Conservation (phyloP, 805 yeast species). For the Metschnikowia matae region DNA sequence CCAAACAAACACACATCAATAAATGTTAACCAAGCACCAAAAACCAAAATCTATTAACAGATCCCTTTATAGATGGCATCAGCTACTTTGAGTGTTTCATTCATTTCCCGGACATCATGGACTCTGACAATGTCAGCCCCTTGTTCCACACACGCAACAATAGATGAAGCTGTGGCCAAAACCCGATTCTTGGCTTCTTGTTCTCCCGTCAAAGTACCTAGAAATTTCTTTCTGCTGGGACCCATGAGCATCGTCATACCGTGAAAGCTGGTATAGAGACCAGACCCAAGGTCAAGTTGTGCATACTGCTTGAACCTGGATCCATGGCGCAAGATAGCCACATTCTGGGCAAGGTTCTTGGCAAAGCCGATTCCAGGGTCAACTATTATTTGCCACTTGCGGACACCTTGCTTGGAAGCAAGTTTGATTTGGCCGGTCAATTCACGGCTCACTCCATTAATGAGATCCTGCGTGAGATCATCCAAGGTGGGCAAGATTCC, state of each 20-base stretch:
- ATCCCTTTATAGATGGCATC: conserved; percentile 59
- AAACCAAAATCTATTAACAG: background rate
- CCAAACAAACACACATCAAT: too few relatives aligned
- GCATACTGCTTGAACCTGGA: conserved; percentile 47
- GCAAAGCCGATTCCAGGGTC: conserved; percentile 99
- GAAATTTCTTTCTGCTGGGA: conserved; percentile 82
- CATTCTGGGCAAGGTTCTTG: conserved; percentile 68
- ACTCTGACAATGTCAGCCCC: conserved; percentile 82
- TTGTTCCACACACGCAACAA: conserved; percentile 67
- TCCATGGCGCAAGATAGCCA: conserved; percentile 56
- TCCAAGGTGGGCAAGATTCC: conserved; percentile 13
- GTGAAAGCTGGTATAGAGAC: conserved; percentile 39
- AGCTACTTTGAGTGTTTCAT: conserved; percentile 48
- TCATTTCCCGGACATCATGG: conserved; percentile 68
- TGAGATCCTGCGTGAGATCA: conserved; percentile 32
- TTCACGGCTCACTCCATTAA: conserved; percentile 63
- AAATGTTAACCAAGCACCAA: too few relatives aligned
- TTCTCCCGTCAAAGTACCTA: conserved; percentile 68
- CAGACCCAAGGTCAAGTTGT: conserved; percentile 10
- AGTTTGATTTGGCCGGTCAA: conserved; percentile 48
- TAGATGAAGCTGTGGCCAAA: conserved; percentile 71
- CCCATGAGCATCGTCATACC: conserved; percentile 74
- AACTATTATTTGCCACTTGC: conserved; percentile 84
- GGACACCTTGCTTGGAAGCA: conserved; percentile 62
- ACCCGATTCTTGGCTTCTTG: conserved; percentile 57